Evolutionary conservation across 371 early-diverging fungal species (phyloP).

Genomic region (Umbelopsis sp.): DNA sequence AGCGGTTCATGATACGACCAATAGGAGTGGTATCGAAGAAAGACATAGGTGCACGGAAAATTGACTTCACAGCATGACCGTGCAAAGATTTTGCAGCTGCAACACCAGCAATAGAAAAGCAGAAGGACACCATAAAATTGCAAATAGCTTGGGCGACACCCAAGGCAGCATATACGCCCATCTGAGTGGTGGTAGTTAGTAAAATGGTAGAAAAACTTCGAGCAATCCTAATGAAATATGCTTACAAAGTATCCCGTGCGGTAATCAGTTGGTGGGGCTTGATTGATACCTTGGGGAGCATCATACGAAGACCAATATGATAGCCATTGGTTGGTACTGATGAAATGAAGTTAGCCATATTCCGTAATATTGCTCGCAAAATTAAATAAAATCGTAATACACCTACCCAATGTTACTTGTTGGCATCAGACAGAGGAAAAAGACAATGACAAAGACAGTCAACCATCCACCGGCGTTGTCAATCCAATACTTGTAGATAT

Average conservation of each 20-base stretch:
- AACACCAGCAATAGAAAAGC: conserved; percentile 34
- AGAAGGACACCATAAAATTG: conserved; percentile 39
- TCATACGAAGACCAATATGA: conserved; percentile 13
- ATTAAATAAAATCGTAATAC: too few relatives aligned
- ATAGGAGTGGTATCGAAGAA: conserved; percentile 92
- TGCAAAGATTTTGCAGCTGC: conserved; percentile 52
- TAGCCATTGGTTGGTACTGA: conserved; percentile 20
- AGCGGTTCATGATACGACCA: conserved; percentile 88
- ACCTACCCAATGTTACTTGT: conserved; percentile 14
- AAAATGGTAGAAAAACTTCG: neutral
- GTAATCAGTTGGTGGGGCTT: neutral
- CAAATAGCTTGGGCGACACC: conserved; percentile 35
- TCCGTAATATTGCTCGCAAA: too few relatives aligned
- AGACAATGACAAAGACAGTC: conserved; percentile 22
- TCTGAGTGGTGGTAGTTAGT: conserved; percentile 28
- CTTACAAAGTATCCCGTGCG: conserved; percentile 11
- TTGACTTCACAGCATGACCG: conserved; percentile 49
- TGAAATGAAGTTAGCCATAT: neutral
- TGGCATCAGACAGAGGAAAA: conserved; percentile 6
- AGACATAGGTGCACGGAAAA: conserved; percentile 68
- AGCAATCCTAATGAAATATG: neutral
- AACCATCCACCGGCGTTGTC: conserved; percentile 31
- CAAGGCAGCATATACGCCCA: conserved; percentile 42
- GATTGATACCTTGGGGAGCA: conserved; percentile 1
- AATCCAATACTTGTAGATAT: conserved; percentile 37